Conservation (phyloP, 2,329 filamentous ascomycete species). For the Monilinia polystroma region DNA sequence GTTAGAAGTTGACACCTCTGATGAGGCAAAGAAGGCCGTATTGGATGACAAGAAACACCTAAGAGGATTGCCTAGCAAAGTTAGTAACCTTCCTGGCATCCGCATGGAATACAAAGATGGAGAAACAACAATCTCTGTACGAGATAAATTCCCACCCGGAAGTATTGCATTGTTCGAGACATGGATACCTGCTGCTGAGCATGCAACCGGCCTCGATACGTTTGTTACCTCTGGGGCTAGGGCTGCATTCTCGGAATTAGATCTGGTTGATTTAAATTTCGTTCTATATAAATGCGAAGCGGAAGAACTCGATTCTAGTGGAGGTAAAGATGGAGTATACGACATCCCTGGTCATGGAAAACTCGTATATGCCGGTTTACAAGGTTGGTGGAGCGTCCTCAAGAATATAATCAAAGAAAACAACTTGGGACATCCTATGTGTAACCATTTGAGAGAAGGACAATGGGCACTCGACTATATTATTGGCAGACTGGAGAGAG, state of each 20-base stretch:
- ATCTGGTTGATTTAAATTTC: conserved; percentile 84
- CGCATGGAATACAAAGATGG: conserved; percentile 68
- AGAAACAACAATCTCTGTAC: conserved; percentile 76
- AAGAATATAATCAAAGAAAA: conserved; percentile 84
- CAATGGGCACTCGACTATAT: conserved; percentile 93
- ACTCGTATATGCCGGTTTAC: conserved; percentile 91
- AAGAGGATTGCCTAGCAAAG: conserved; percentile 79
- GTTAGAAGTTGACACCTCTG: conserved; percentile 79
- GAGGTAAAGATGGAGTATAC: conserved; percentile 83
- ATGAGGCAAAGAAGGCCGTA: conserved; percentile 64
- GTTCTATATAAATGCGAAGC: conserved; percentile 87
- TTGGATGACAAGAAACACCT: conserved; percentile 69
- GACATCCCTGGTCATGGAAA: conserved; percentile 79
- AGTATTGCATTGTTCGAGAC: conserved; percentile 96
- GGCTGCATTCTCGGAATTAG: conserved; percentile 72
- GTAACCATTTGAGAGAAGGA: conserved; percentile 86
- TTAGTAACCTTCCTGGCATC: conserved; percentile 72
- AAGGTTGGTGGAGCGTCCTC: conserved; percentile 96
- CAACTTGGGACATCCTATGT: conserved; percentile 87
- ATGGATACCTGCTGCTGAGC: conserved; percentile 86
- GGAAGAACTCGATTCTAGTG: conserved; percentile 79
- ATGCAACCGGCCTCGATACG: conserved; percentile 77
- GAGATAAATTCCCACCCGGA: conserved; percentile 83
- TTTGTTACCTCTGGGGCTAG: conserved; percentile 81
- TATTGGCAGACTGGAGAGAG: conserved; percentile 71